Evolutionary conservation across 2,329 filamentous ascomycete species (phyloP), one percentile per base, ranked within the genome.

Genomic region (Whalleya microplaca): DNA sequence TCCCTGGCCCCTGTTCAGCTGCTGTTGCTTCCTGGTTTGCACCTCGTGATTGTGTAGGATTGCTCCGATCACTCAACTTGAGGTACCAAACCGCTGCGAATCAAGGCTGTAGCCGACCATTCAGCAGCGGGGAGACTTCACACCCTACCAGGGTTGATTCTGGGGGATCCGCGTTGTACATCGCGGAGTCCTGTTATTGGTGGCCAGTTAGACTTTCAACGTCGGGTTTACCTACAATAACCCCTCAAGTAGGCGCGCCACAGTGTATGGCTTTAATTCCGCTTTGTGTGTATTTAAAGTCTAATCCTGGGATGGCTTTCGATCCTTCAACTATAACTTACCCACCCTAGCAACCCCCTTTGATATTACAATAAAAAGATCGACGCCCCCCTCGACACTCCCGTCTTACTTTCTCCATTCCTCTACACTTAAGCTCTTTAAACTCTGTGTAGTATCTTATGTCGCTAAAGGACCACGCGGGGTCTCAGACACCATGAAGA

Each of bases 401-500:
- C 49, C 40, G 42, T 56, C 40, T 32, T 55, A 37, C 40, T 45
- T 45, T 48, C n/a, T 51, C 44, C 40, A 41, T 32, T 47, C 56
- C 51, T 41, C 42, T 20, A 18, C 40, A 37, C 48, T 41, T 55
- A 43, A 52, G 49, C 21, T 21, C 46, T 41, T 44, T 49, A 56
- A 12, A 42, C 21, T 43, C 29, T n/a, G 27, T 6, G 4, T 10
- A 10, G 19, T 56, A 54, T 56, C 14, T 6, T 37, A 55, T 55
- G 55, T 58, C 55, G 60, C 60, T 57, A 58, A 58, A 56, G 58
- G 58, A 54, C 64, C 63, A 59, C 61, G 61, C 53, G 62, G 51
- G 61, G 63, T 65, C 58, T 63, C 12, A 62, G 57, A 60, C 59
- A 68, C 43, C 29, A 71, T 71, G 69, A 67, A 65, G 62, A 62